Evolutionary conservation across 192 early-diverging fungal genomes (phyloP), one percentile per base, ranked within the genome.

Genomic region (Backusella tarrabulga): DNA sequence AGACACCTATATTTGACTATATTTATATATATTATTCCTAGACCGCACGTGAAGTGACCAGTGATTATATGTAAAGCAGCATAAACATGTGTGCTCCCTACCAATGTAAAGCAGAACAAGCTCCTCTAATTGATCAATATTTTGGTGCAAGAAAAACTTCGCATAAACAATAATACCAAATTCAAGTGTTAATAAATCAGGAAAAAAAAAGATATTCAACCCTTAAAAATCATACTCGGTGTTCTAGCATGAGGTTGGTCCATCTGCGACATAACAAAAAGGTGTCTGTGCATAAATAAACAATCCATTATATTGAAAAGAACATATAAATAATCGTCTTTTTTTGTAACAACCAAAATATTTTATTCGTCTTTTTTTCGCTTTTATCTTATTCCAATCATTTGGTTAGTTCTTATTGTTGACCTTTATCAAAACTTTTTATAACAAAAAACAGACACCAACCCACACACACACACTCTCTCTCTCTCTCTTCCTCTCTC

Each of bases 251-350:
- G 56, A 60, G 56, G 56, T 60, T 60, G 56, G 56, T 29, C 29
- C 26, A 63, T 29, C 56, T 63, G 56, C 56, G 56, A 63, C 56
- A 63, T 63, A 63, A 29, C 56, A 63, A 63, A 63, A 63, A 63
- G 56, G 56, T 63, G 56, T 63, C 56, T 63, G 56, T 63, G 56
- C 56, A 63, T 63, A 63, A 63, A 63, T 63, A 63, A 63, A 63
- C 56, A 63, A 63, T 26, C 56, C 56, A 63, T 63, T 63, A 63
- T 63, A 63, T 63, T 63, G 56, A 63, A 63, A 12, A 23, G 21
- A 29, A 63, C 56, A 63, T 63, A 63, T 63, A 63, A 63, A 63
- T 63, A 63, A 12, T 26, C 56, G 29, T 26, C 9, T 7, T n/a
- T 44, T 44, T 50, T 50, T 50, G 46, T 50, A 50, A 63, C 56